Evolutionary conservation across 208 protist genomes (phyloP).

Genomic region (Wallacemonas sp.): DNA sequence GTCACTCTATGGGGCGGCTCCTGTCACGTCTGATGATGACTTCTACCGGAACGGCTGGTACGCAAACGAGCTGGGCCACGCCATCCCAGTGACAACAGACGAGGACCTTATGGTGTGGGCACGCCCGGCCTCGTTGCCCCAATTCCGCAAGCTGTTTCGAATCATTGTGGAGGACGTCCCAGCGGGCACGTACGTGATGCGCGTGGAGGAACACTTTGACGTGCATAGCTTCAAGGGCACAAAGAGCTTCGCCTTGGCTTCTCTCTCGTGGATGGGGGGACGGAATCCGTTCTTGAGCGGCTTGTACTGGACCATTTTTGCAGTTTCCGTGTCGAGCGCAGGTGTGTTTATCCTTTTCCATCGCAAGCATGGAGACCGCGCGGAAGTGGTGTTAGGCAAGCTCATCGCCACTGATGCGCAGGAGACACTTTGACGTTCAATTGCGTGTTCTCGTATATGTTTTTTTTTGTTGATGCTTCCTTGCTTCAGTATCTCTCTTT

Average conservation of each 20-base stretch:
- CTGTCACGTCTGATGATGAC: conserved; percentile 50
- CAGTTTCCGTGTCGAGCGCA: conserved; percentile 79
- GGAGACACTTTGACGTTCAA: neutral
- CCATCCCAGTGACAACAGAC: conserved; percentile 87
- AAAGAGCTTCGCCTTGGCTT: conserved; percentile 96
- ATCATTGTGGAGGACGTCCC: conserved; percentile 83
- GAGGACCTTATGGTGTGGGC: conserved; percentile 99
- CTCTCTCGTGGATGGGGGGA: conserved; percentile 94
- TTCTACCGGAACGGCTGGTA: conserved; percentile 90
- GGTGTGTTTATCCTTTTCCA: conserved; percentile 57
- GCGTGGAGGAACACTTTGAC: conserved; percentile 92
- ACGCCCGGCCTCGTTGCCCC: conserved; percentile 93
- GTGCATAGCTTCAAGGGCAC: conserved; percentile 89
- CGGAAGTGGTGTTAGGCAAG: conserved; percentile 37
- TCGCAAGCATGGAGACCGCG: conserved; percentile 35
- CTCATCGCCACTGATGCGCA: conserved; percentile 29
- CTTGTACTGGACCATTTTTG: conserved; percentile 93
- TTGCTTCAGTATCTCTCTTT: conserved; percentile 7
- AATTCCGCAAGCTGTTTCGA: conserved; percentile 98
- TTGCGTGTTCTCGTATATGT: neutral
- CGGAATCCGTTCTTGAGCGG: conserved; percentile 93
- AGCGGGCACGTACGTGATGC: conserved; percentile 89
- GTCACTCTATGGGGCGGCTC: conserved; percentile 30
- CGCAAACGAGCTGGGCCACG: conserved; percentile 74
- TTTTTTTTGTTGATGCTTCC: conserved; percentile 4